phyloP scores from a whole-genome alignment of 345 rosid species.

The Iberis pinnata region DNA sequence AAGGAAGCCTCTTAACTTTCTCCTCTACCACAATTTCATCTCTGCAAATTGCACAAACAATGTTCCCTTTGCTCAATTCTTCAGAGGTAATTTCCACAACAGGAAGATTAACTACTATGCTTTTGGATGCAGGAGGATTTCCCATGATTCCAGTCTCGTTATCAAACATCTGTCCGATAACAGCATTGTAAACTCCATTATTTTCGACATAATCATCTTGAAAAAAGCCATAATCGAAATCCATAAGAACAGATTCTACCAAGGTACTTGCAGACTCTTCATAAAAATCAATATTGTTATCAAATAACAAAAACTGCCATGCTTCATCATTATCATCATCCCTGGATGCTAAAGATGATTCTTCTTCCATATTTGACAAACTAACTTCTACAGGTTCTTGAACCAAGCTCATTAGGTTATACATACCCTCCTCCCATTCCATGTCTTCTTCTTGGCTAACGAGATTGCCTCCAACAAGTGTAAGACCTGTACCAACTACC shows the following conservation, averaged over 20 bases:
- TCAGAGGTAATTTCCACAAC: constrained; percentile 39
- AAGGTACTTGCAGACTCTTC: constrained; percentile 6
- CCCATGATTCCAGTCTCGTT: constrained; percentile 20
- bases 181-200: background rate
- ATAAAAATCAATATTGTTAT: background rate
- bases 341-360: constrained; percentile 4
- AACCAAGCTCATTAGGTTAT: constrained; percentile 6
- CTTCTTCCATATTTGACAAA: constrained; percentile 13
- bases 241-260: background rate
- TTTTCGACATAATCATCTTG: constrained; percentile 12
- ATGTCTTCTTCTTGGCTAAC: background rate
- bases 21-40: constrained; percentile 60
- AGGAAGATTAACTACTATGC: constrained; percentile 52
- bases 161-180: constrained; percentile 21
- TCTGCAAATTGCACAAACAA: constrained; percentile 75
- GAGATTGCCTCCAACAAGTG: too few species aligned
- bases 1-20: constrained; percentile 67
- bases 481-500: background rate
- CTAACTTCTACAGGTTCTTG: background rate
- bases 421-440: constrained; percentile 29
- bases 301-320: constrained; percentile 26
- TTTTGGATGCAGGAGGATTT: constrained; percentile 67
- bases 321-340: background rate
- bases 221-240: background rate
- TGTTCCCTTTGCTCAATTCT: constrained; percentile 41